A percentile compares a stretch with the other conserved stretches of the same genome.
Conservation (phyloP, 345 rosid species). For the Conringia planisiliqua region DNA sequence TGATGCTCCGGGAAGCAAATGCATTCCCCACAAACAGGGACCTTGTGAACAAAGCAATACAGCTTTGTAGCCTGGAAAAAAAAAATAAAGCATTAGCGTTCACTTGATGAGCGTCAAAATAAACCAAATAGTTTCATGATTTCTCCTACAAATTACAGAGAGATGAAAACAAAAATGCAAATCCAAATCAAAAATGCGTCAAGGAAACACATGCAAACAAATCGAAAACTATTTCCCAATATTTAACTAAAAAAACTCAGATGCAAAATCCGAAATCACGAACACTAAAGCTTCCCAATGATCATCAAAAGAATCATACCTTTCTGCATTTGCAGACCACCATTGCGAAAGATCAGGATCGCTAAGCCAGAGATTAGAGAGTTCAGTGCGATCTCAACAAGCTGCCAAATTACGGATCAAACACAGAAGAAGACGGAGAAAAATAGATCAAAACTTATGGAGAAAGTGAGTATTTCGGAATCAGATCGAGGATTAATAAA, state of each 20-base stretch:
- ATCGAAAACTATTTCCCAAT: neutral
- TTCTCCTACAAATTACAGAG: neutral
- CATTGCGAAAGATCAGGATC: constrained; percentile 45
- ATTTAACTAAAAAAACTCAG: constrained; percentile 1
- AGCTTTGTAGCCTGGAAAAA: constrained; percentile 83
- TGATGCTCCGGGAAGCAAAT: constrained; percentile 94
- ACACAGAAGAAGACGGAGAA: neutral
- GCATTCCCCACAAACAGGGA: constrained; percentile 97
- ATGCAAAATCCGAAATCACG: constrained; percentile 10
- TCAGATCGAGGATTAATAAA: constrained; percentile 6
- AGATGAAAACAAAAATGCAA: neutral
- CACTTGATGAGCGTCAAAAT: neutral
- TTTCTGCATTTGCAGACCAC: constrained; percentile 96
- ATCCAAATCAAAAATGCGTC: too few relatives aligned
- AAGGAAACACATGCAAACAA: constrained; percentile 19
- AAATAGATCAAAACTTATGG: neutral
- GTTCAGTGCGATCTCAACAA: neutral
- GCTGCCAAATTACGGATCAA: neutral
- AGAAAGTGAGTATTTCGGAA: neutral
- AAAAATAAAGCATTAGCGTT: neutral
- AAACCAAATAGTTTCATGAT: neutral
- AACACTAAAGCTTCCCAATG: neutral
- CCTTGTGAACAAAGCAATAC: constrained; percentile 97
- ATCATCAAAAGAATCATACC: constrained; percentile 35
- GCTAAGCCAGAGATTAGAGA: constrained; percentile 14